phyloP scores from a whole-genome alignment of 2,329 filamentous ascomycete species.

The Xylariaceae sp. region DNA sequence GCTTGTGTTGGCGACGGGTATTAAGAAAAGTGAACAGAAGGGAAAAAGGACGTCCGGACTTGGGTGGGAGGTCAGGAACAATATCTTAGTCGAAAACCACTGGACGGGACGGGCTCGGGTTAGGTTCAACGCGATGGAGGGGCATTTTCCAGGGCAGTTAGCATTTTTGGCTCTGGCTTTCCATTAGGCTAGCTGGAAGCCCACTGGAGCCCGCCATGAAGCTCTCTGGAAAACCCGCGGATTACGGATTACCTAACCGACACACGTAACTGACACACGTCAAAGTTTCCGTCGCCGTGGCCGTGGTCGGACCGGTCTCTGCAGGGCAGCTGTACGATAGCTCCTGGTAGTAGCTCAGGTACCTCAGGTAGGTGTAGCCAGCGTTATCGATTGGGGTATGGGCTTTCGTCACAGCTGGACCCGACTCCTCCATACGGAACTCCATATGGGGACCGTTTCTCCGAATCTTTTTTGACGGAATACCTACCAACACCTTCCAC shows the following conservation, averaged over 20 bases:
- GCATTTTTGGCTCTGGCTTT: too few relatives aligned
- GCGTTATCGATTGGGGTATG: slow-evolving; percentile 14
- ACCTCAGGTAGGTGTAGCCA: slow-evolving; percentile 3
- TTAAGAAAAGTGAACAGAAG: background rate
- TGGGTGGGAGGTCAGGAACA: slow-evolving; percentile 1
- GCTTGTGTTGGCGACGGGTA: background rate
- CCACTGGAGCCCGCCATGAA: too few relatives aligned
- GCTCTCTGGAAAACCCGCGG: background rate
- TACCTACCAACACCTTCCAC: slow-evolving; percentile 6
- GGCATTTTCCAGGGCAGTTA: slow-evolving; percentile 1
- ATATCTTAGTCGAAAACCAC: background rate
- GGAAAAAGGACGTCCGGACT: background rate
- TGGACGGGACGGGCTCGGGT: background rate
- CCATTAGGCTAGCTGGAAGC: too few relatives aligned
- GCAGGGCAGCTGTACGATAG: too few relatives aligned
- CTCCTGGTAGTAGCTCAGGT: too few relatives aligned
- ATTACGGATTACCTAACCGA: background rate
- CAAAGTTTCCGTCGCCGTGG: too few relatives aligned
- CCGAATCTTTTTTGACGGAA: too few relatives aligned
- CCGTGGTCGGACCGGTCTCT: background rate
- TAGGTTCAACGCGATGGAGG: slow-evolving; percentile 6
- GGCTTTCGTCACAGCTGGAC: background rate
- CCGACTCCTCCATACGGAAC: too few relatives aligned
- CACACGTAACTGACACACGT: too few relatives aligned
- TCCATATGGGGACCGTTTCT: too few relatives aligned